Percentiles rank a stretch among this genome's conserved stretches.
Evolutionary conservation across 768 basidiomycete genomes (phyloP).

Genomic region (Asterophora lycoperdoides): DNA sequence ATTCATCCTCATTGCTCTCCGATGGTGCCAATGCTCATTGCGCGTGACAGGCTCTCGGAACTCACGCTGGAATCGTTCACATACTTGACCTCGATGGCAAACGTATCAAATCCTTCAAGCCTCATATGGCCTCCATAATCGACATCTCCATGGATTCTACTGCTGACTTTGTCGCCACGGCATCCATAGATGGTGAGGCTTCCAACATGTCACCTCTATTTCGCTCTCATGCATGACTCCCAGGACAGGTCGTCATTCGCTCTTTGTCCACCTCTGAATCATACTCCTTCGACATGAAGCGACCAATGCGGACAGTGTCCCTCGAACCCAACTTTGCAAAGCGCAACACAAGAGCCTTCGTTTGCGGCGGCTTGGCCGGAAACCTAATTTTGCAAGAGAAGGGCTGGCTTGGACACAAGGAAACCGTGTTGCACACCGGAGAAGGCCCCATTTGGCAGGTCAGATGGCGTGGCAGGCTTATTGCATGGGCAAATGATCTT

Average conservation of each 20-base stretch:
- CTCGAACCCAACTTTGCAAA: constrained; percentile 90
- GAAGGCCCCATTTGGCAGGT: constrained; percentile 96
- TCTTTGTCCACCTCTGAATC: constrained; percentile 75
- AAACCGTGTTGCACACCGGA: constrained; percentile 71
- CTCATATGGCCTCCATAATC: constrained; percentile 81
- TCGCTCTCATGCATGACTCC: constrained; percentile 19
- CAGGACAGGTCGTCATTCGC: constrained; percentile 89
- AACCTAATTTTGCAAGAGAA: constrained; percentile 86
- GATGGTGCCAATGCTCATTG: constrained; percentile 8
- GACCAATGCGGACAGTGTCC: constrained; percentile 86
- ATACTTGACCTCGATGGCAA: constrained; percentile 75
- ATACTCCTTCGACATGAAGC: constrained; percentile 85
- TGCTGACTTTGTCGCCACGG: constrained; percentile 86
- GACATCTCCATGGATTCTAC: constrained; percentile 83
- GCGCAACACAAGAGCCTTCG: constrained; percentile 70
- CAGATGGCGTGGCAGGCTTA: constrained; percentile 79
- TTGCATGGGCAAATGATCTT: constrained; percentile 95
- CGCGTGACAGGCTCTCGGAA: constrained; percentile 72
- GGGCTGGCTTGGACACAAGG: constrained; percentile 94
- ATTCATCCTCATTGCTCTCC: not conserved
- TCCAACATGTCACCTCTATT: not conserved
- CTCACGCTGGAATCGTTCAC: constrained; percentile 90
- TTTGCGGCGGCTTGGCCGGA: constrained; percentile 91
- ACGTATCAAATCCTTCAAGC: constrained; percentile 85
- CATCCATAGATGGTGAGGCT: constrained; percentile 84